phyloP scores from a whole-genome alignment of 768 basidiomycete species.

The Mycena amicta region DNA sequence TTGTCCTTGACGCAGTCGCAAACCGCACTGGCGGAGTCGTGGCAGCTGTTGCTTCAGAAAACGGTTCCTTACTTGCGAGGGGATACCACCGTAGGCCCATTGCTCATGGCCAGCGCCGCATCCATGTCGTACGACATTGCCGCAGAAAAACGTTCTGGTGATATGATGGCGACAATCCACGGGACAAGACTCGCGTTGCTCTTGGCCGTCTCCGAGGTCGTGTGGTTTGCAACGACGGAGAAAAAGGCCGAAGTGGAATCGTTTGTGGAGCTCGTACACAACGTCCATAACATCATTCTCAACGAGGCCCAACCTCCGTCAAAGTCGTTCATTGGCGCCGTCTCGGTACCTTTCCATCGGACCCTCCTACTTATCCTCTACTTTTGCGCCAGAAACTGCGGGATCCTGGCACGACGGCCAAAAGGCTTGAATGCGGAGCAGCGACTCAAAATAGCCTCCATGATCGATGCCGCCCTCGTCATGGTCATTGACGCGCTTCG shows the following conservation, averaged over 20 bases:
- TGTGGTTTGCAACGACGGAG: conserved; percentile 69
- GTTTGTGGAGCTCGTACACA: conserved; percentile 64
- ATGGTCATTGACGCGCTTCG: conserved; percentile 71
- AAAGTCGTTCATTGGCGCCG: conserved; percentile 66
- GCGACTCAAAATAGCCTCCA: conserved; percentile 57
- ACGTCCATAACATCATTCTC: conserved; percentile 64
- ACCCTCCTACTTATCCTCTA: conserved; percentile 79
- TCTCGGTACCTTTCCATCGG: conserved; percentile 75
- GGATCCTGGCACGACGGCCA: conserved; percentile 48
- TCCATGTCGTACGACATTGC: conserved; percentile 70
- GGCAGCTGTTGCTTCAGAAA: conserved; percentile 72
- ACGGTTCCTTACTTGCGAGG: conserved; percentile 65
- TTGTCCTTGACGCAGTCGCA: conserved; percentile 84
- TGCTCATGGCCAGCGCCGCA: conserved; percentile 58
- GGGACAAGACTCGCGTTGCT: conserved; percentile 73
- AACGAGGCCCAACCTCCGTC: conserved; percentile 77
- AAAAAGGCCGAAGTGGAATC: conserved; percentile 54
- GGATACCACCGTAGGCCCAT: conserved; percentile 56
- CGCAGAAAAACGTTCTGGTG: conserved; percentile 69
- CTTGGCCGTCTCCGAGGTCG: conserved; percentile 75
- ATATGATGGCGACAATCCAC: conserved; percentile 85
- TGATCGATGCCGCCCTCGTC: conserved; percentile 62
- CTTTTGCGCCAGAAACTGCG: conserved; percentile 69
- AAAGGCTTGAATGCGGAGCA: conserved; percentile 62
- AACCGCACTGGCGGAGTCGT: conserved; percentile 71